A percentile compares a stretch with the other conserved stretches of the same genome.
Evolutionary conservation across 2,329 filamentous ascomycete genomes (phyloP).

Genomic region (Ceratocystis eucalypticola): DNA sequence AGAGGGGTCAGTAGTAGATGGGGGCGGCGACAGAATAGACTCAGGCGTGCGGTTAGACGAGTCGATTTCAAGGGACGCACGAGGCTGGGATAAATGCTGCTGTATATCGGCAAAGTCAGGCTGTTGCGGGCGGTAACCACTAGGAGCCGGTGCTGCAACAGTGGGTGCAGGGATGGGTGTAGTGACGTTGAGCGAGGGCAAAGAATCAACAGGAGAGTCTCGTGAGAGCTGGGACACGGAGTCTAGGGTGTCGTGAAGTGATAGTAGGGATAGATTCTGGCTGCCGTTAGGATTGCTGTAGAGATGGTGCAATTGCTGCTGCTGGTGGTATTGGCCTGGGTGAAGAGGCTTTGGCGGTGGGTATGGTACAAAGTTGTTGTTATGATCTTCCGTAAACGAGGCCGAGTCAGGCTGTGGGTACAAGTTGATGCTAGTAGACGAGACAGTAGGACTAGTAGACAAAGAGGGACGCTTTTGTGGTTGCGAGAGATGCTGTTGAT

Average conservation of each 20-base stretch:
- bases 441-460: conserved; percentile 3
- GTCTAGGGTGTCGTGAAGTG: conserved; percentile 38
- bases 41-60: conserved; percentile 25
- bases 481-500: conserved; percentile 25
- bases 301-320: conserved; percentile 23
- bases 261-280: conserved; percentile 17
- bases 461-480: conserved; percentile 26
- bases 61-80: conserved; percentile 21
- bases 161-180: conserved; percentile 28
- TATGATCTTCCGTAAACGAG: conserved; percentile 11
- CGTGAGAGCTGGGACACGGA: conserved; percentile 49
- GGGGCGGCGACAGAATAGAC: neutral
- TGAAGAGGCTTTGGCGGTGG: conserved; percentile 26
- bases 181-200: conserved; percentile 29
- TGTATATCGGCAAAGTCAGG: conserved; percentile 13
- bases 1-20: neutral
- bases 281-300: conserved; percentile 12
- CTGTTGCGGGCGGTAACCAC: conserved; percentile 26
- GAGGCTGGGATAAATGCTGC: conserved; percentile 12
- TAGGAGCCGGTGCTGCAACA: neutral
- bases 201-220: conserved; percentile 41
- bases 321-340: conserved; percentile 27
- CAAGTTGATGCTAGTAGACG: conserved; percentile 5
- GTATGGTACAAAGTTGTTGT: conserved; percentile 21
- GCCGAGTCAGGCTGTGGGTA: conserved; percentile 14